Percentiles rank a stretch among this genome's conserved stretches.
Evolutionary conservation across 2,329 filamentous ascomycete species (phyloP).

Genomic region (Blumeria graminis): DNA sequence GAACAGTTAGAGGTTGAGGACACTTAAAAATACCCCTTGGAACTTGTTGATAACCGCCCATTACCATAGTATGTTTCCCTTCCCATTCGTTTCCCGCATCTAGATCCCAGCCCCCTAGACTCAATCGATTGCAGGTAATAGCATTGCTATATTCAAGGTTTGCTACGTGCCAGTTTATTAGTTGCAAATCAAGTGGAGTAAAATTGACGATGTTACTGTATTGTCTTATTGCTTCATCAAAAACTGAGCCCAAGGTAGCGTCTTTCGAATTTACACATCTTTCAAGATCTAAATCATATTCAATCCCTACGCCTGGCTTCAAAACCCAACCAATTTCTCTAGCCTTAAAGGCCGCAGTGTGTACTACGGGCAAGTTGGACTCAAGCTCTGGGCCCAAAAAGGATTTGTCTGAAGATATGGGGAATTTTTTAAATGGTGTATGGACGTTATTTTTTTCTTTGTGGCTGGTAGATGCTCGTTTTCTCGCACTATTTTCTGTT

Average conservation of each 20-base stretch:
- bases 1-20: constrained; percentile 54
- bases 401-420: constrained; percentile 33
- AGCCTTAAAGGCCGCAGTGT: constrained; percentile 54
- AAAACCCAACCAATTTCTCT: constrained; percentile 64
- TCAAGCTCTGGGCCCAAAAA: constrained; percentile 52
- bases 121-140: constrained; percentile 63
- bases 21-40: constrained; percentile 64
- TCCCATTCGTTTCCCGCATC: constrained; percentile 97
- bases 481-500: constrained; percentile 36
- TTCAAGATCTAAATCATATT: constrained; percentile 48
- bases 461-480: constrained; percentile 32
- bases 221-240: constrained; percentile 76
- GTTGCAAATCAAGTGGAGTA: constrained; percentile 61
- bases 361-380: constrained; percentile 40
- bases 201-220: constrained; percentile 67
- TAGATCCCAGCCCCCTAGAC: constrained; percentile 82
- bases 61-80: constrained; percentile 75
- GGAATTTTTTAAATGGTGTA: neutral
- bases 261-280: constrained; percentile 32
- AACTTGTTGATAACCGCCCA: constrained; percentile 83
- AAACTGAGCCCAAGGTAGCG: constrained; percentile 68
- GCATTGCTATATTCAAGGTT: constrained; percentile 97
- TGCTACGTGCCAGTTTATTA: constrained; percentile 95
- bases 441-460: constrained; percentile 24
- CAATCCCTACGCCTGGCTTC: constrained; percentile 33